These are phyloP conservation scores for Plasmodium gallinaceum DNA, from an alignment of 169 alveolate genomes.

Conservation along the genomic window DNA sequence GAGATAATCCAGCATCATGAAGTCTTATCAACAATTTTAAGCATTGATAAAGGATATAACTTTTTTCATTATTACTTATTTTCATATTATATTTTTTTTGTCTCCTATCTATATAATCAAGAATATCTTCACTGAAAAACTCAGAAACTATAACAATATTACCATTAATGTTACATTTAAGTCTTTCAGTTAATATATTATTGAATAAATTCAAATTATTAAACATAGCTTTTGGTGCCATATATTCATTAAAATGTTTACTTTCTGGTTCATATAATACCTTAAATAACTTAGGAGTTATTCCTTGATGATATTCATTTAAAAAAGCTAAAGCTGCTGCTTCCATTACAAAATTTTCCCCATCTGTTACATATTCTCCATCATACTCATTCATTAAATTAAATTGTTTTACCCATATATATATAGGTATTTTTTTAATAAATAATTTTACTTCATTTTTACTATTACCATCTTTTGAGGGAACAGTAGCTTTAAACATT, in stretches of 20 bases:
- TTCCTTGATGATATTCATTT: slow-evolving; percentile 74
- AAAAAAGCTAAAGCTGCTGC: slow-evolving; percentile 86
- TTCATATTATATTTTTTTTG: slow-evolving; percentile 73
- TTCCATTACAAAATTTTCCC: slow-evolving; percentile 88
- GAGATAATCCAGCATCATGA: slow-evolving; percentile 87
- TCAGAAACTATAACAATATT: slow-evolving; percentile 82
- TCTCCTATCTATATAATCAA: slow-evolving; percentile 79
- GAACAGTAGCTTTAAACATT: slow-evolving; percentile 75
- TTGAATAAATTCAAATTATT: slow-evolving; percentile 64
- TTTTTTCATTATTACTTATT: slow-evolving; percentile 80
- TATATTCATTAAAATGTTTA: neutral
- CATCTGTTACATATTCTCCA: slow-evolving; percentile 87
- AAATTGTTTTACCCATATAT: slow-evolving; percentile 86
- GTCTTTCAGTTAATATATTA: slow-evolving; percentile 35
- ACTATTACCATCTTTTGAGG: slow-evolving; percentile 26
- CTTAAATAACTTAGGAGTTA: slow-evolving; percentile 82
- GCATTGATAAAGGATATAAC: slow-evolving; percentile 79
- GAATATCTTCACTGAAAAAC: slow-evolving; percentile 80
- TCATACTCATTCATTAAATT: slow-evolving; percentile 80
- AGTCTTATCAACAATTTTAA: slow-evolving; percentile 77
- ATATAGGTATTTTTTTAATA: slow-evolving; percentile 83
- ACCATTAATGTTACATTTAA: slow-evolving; percentile 74
- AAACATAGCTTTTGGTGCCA: slow-evolving; percentile 17
- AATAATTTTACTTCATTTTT: slow-evolving; percentile 75
- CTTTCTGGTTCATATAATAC: slow-evolving; percentile 80